Conservation (phyloP, 78 protist genomes). For the Cavenderia fasciculata region DNA sequence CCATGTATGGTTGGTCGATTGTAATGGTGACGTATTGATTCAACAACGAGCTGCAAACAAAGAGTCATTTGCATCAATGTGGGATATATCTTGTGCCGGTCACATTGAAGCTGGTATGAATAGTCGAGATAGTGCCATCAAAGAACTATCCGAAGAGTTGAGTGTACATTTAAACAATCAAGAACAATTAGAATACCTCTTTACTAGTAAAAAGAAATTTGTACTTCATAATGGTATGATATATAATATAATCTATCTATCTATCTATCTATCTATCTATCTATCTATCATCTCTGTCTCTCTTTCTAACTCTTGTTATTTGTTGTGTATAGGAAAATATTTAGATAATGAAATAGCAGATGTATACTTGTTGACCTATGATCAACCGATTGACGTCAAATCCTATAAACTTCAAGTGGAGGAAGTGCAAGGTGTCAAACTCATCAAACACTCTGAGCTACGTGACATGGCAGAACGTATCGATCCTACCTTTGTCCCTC, state of each 20-base stretch:
- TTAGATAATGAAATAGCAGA: conserved; percentile 56
- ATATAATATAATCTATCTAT: no score
- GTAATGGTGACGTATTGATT: conserved; percentile 35
- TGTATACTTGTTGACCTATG: conserved; percentile 21
- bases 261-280: no score
- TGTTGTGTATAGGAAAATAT: conserved; percentile 21
- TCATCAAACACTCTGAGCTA: neutral
- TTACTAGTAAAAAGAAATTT: neutral
- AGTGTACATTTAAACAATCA: conserved; percentile 22
- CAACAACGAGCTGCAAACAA: conserved; percentile 21
- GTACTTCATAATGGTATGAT: conserved; percentile 26
- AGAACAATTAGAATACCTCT: conserved; percentile 14
- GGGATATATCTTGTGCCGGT: conserved; percentile 80
- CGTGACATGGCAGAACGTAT: neutral
- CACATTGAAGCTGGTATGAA: conserved; percentile 60
- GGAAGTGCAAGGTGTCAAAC: conserved; percentile 44
- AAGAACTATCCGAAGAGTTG: conserved; percentile 47
- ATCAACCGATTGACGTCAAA: conserved; percentile 13
- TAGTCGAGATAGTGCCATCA: conserved; percentile 23
- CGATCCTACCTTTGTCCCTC: conserved; percentile 24
- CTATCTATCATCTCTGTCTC: neutral
- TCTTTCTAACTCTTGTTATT: neutral
- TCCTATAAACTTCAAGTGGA: conserved; percentile 34
- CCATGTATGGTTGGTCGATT: conserved; percentile 36
- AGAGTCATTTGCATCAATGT: conserved; percentile 30